Evolutionary conservation across 805 yeast species (phyloP), one percentile per base, ranked within the genome.

Genomic region (Saccharomyces paradoxus): DNA sequence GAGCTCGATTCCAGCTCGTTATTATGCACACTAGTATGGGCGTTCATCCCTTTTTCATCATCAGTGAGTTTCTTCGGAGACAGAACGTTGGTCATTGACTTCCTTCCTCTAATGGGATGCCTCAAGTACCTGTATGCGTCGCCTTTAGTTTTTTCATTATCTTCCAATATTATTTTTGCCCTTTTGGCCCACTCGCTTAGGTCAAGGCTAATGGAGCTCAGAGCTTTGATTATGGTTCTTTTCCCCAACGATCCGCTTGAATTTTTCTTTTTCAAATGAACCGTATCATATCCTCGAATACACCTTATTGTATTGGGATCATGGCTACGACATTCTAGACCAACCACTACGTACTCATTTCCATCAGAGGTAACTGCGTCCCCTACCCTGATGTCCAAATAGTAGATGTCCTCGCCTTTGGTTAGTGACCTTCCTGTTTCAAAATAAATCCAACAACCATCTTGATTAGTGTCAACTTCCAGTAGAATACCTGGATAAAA

Each of bases 251-350:
- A 49, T 12, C 64, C 64, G 29, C 62, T 61, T 17, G 55, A 56
- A 41, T 55, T 63, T 26, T 66, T 58, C 49, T 63, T 69, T 56
- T 62, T 71, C 6, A 75, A 67, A 57, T 71, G 69, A 2, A 82
- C 78, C 0, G 75, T 70, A 62, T 83, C 82, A 61, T 72, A 84
- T 0, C 90, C 90, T 58, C 89, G 71, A 54, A 82, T 73, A 63
- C 89, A 84, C 50, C 74, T 67, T 6, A 84, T 75, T 0, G 58
- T 58, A 17, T 65, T 60, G 8, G 56, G 57, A 7, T 66, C 61
- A 1, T 60, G 55, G 3, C 52, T 9, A 9, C 48, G 50, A 53
- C 69, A 66, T 41, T 68, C 71, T 37, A 84, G 64, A 0, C 83
- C 87, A 1, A 77, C 72, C 2, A 84, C 80, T 5, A 57, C 53